A percentile compares a stretch with the other conserved stretches of the same genome.
phyloP scores from a whole-genome alignment of 805 yeast species.

The Candida pseudofarinosa region DNA sequence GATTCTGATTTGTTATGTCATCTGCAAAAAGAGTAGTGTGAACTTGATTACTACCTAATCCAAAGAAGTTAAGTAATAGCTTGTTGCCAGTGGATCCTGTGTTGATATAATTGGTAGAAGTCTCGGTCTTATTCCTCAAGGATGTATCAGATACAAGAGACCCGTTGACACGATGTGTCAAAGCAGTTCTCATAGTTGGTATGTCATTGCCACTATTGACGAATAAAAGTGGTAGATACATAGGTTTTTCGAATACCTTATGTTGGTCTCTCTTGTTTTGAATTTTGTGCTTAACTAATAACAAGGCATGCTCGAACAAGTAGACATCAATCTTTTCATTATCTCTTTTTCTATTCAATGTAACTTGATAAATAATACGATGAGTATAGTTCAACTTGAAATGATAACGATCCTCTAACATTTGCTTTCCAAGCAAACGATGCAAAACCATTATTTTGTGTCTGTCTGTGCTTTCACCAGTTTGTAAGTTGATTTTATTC shows the following conservation, averaged over 20 bases:
- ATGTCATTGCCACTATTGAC: constrained; percentile 75
- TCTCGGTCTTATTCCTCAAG: constrained; percentile 23
- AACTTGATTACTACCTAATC: constrained; percentile 52
- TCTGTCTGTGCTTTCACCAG: constrained; percentile 92
- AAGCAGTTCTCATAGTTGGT: constrained; percentile 51
- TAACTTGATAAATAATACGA: constrained; percentile 76
- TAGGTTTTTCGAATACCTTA: constrained; percentile 86
- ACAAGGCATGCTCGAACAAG: constrained; percentile 79
- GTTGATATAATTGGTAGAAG: constrained; percentile 22
- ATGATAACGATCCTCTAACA: constrained; percentile 80
- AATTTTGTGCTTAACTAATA: constrained; percentile 80
- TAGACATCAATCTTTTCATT: constrained; percentile 83
- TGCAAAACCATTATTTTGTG: constrained; percentile 79
- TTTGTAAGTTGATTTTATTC: constrained; percentile 74
- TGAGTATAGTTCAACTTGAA: constrained; percentile 79
- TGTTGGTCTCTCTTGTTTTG: constrained; percentile 88
- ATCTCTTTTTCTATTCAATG: constrained; percentile 62
- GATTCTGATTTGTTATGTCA: constrained; percentile 61
- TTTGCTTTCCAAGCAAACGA: constrained; percentile 57
- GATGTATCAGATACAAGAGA: constrained; percentile 35
- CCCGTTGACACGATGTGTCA: constrained; percentile 31
- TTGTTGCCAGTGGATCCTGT: constrained; percentile 29
- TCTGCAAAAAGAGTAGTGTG: constrained; percentile 52
- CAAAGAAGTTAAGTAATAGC: constrained; percentile 49
- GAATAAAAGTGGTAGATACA: constrained; percentile 72